Evolutionary conservation across 2,329 filamentous ascomycete genomes (phyloP).

Genomic region (Colletotrichum caudatum): DNA sequence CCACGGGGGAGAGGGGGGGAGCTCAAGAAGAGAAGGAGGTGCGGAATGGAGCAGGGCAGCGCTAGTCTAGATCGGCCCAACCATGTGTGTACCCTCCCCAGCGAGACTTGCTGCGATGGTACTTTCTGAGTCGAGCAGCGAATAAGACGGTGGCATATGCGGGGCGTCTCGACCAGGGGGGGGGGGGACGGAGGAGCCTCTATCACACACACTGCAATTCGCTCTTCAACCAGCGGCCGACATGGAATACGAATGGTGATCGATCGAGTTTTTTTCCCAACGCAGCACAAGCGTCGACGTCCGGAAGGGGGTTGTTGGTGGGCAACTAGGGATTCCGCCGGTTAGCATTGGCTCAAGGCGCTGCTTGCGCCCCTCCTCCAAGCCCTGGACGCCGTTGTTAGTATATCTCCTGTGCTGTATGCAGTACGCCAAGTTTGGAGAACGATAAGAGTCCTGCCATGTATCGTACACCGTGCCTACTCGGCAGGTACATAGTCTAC

Average conservation of each 20-base stretch:
- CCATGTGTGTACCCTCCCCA: conserved; percentile 23
- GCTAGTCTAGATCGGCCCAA: conserved; percentile 28
- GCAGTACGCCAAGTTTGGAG: neutral
- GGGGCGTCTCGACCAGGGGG: neutral
- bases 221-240: conserved; percentile 16
- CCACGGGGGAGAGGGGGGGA: neutral
- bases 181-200: conserved; percentile 22
- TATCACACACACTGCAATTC: conserved; percentile 32
- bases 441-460: neutral
- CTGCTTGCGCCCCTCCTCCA: conserved; percentile 29
- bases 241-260: conserved; percentile 40
- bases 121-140: conserved; percentile 21
- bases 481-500: no score
- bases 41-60: neutral
- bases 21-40: neutral
- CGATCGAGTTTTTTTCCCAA: conserved; percentile 37
- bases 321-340: neutral
- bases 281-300: conserved; percentile 38
- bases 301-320: conserved; percentile 31
- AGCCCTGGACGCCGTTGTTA: conserved; percentile 16
- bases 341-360: conserved; percentile 16
- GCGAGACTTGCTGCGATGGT: conserved; percentile 11
- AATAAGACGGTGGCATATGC: conserved; percentile 17
- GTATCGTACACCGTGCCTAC: conserved; percentile 1
- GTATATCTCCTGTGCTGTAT: neutral